Evolutionary conservation across 139 green algal genomes (phyloP).

Genomic region (Limnomonas spitsbergensis): DNA sequence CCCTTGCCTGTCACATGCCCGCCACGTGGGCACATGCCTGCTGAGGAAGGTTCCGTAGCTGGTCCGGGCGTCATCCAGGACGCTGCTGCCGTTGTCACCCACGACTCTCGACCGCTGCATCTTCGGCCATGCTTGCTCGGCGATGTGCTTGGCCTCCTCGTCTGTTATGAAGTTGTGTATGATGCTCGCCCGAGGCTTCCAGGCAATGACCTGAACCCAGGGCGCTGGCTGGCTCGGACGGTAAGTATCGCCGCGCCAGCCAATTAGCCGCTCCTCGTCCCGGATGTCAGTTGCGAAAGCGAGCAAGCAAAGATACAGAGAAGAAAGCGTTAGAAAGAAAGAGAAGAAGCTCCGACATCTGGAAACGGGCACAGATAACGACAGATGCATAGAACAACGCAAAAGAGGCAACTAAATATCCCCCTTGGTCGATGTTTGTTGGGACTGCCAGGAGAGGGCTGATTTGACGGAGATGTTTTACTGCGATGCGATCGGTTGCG

Average conservation of each 20-base stretch:
- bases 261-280: conserved; percentile 11
- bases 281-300: neutral
- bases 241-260: neutral
- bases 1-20: too few relatives aligned
- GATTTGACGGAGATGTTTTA: too few relatives aligned
- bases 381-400: too few relatives aligned
- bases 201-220: neutral
- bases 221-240: neutral
- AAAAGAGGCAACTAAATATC: too few relatives aligned
- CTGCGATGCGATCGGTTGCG: too few relatives aligned
- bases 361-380: too few relatives aligned
- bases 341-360: too few relatives aligned
- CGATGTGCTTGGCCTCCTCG: conserved; percentile 6
- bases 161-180: conserved; percentile 12
- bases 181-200: neutral
- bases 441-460: too few relatives aligned
- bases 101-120: conserved; percentile 27
- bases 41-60: conserved; percentile 37
- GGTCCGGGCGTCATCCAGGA: conserved; percentile 26
- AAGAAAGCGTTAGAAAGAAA: neutral
- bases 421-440: too few relatives aligned
- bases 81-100: conserved; percentile 21
- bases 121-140: conserved; percentile 1
- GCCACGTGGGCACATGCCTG: too few relatives aligned
- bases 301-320: too few relatives aligned